Evolutionary conservation across 345 rosid species (phyloP).

Genomic region (Ricinus communis): DNA sequence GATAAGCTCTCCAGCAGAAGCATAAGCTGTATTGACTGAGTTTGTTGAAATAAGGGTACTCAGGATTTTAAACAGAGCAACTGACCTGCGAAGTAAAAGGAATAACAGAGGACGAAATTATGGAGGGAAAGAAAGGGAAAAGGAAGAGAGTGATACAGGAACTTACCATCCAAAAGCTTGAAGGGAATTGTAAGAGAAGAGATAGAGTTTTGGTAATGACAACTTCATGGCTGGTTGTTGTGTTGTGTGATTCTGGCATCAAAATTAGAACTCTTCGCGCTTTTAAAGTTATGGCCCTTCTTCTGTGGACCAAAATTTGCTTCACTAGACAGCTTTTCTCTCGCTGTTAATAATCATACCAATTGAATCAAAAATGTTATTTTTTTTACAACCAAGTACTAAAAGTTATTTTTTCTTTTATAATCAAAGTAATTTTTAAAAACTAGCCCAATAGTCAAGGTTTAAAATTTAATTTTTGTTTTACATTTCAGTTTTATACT

Average conservation of each 20-base stretch:
- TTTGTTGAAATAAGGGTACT: slow-evolving; percentile 32
- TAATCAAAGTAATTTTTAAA: no score
- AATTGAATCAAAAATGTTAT: no score
- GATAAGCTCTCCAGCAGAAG: slow-evolving; percentile 65
- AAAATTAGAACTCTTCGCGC: no score
- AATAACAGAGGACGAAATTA: not conserved
- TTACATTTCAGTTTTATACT: no score
- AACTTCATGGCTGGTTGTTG: slow-evolving; percentile 21
- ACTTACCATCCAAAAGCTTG: slow-evolving; percentile 65
- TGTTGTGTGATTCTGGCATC: not conserved
- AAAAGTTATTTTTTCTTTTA: no score
- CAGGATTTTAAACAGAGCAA: slow-evolving; percentile 47
- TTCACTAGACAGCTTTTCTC: no score
- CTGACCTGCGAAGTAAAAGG: slow-evolving; percentile 37
- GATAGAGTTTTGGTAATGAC: slow-evolving; percentile 46
- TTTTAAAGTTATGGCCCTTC: not conserved
- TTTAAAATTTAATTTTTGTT: no score
- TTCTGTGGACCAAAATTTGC: not conserved
- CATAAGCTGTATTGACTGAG: slow-evolving; percentile 52
- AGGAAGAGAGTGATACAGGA: no score
- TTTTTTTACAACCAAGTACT: no score
- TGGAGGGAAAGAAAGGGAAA: no score
- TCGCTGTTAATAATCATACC: no score
- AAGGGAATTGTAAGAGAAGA: slow-evolving; percentile 67
- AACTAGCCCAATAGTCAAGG: no score